Conservation (phyloP, 2,329 filamentous ascomycete species). For the Diaporthe sp. region DNA sequence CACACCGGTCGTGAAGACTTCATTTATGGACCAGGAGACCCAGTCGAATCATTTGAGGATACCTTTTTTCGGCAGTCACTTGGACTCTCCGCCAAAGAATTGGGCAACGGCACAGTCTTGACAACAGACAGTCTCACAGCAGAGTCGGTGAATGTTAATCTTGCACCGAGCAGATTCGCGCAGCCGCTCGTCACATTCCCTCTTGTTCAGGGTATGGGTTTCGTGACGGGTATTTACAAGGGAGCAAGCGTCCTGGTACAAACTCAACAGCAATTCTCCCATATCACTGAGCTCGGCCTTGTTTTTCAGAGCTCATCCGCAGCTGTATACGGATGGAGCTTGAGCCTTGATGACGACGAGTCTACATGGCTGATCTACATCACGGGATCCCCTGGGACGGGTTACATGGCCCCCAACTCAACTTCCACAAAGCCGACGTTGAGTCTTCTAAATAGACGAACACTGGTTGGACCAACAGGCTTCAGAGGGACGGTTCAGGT, state of each 20-base stretch:
- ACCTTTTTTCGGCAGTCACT: neutral
- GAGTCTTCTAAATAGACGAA: neutral
- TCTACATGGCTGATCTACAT: neutral
- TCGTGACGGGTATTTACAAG: neutral
- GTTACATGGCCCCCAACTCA: neutral
- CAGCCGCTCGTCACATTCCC: neutral
- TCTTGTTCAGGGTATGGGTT: neutral
- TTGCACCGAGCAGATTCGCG: neutral
- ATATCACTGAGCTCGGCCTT: neutral
- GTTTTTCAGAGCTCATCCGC: neutral
- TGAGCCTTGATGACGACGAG: neutral
- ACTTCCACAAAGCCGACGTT: neutral
- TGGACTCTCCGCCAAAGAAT: neutral
- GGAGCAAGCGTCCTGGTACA: neutral
- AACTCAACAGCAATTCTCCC: neutral
- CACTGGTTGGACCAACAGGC: neutral
- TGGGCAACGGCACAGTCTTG: neutral
- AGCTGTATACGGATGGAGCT: neutral
- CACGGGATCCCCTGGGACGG: neutral
- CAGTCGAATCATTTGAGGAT: constrained; percentile 2
- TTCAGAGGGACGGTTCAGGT: neutral
- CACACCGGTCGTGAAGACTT: neutral
- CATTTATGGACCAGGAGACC: neutral
- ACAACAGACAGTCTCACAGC: neutral
- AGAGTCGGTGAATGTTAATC: neutral